Percentiles rank a stretch among this genome's conserved stretches.
phyloP scores from a whole-genome alignment of 2,329 filamentous ascomycete genomes.

The Microsporum canis region DNA sequence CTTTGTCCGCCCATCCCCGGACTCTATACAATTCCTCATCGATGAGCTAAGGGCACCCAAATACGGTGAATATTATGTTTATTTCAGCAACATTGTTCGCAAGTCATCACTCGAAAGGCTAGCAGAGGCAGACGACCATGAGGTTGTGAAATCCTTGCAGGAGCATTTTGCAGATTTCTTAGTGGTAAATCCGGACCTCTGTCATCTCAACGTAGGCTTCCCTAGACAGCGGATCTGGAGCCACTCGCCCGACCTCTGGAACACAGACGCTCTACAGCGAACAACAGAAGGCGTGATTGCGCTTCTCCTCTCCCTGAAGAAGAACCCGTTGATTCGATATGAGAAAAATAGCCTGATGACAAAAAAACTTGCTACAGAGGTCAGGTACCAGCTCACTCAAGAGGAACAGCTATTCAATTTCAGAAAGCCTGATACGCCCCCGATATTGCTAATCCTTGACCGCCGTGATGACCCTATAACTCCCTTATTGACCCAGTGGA shows the following conservation, averaged over 20 bases:
- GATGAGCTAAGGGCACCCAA: slow-evolving; percentile 93
- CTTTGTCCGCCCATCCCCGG: slow-evolving; percentile 81
- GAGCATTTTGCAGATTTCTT: slow-evolving; percentile 96
- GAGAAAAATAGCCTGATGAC: slow-evolving; percentile 81
- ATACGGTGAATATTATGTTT: slow-evolving; percentile 94
- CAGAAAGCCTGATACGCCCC: slow-evolving; percentile 83
- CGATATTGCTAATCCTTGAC: slow-evolving; percentile 81
- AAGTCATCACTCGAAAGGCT: slow-evolving; percentile 90
- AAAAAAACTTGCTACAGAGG: slow-evolving; percentile 86
- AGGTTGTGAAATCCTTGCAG: slow-evolving; percentile 86
- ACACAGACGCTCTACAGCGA: slow-evolving; percentile 73
- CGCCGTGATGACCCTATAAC: slow-evolving; percentile 90
- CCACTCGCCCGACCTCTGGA: slow-evolving; percentile 73
- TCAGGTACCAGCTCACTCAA: slow-evolving; percentile 85
- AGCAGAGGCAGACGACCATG: slow-evolving; percentile 93
- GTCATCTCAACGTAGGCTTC: slow-evolving; percentile 62
- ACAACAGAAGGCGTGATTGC: slow-evolving; percentile 80
- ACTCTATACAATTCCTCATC: slow-evolving; percentile 85
- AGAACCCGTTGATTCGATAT: slow-evolving; percentile 89
- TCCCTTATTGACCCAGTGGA: slow-evolving; percentile 92
- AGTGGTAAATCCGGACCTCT: slow-evolving; percentile 88
- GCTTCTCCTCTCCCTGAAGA: slow-evolving; percentile 78
- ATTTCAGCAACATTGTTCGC: slow-evolving; percentile 95
- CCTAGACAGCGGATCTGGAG: slow-evolving; percentile 73
- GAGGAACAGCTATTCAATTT: slow-evolving; percentile 97